phyloP scores from a whole-genome alignment of 768 basidiomycete species.

The Suillus weaverae region DNA sequence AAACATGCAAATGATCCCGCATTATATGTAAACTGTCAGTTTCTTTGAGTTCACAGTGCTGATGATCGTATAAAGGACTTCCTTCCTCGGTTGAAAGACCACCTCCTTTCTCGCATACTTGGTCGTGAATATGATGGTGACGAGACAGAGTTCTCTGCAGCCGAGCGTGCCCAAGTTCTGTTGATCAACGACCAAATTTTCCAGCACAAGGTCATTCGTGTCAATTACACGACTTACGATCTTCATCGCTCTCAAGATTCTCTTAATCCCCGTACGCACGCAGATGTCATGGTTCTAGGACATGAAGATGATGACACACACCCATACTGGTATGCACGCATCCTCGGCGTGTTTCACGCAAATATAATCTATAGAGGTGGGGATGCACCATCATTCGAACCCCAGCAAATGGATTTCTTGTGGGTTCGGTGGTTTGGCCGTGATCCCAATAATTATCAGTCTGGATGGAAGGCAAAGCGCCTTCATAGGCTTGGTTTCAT shows the following conservation, averaged over 20 bases:
- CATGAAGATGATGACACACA: conserved; percentile 21
- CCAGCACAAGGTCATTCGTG: too few relatives aligned
- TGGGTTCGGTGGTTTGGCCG: conserved; percentile 29
- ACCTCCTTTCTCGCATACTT: too few relatives aligned
- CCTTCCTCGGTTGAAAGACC: too few relatives aligned
- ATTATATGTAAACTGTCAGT: too few relatives aligned
- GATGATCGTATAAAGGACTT: too few relatives aligned
- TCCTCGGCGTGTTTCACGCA: conserved; percentile 21
- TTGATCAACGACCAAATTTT: too few relatives aligned
- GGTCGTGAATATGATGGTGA: too few relatives aligned
- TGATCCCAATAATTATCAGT: conserved; percentile 16
- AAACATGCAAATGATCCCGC: too few relatives aligned
- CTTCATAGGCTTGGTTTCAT: conserved; percentile 36
- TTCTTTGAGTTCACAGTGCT: too few relatives aligned
- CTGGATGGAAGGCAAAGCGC: conserved; percentile 26
- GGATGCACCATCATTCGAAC: not conserved
- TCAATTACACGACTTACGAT: conserved; percentile 31
- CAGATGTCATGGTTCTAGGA: conserved; percentile 9
- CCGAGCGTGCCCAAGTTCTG: too few relatives aligned
- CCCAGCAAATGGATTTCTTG: conserved; percentile 24
- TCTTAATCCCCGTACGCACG: conserved; percentile 31
- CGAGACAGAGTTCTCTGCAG: too few relatives aligned
- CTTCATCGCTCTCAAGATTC: conserved; percentile 34
- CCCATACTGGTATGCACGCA: conserved; percentile 38
- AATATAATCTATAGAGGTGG: not conserved